Evolutionary conservation across 2,329 filamentous ascomycete species (phyloP).

Genomic region (Fusarium sp.): DNA sequence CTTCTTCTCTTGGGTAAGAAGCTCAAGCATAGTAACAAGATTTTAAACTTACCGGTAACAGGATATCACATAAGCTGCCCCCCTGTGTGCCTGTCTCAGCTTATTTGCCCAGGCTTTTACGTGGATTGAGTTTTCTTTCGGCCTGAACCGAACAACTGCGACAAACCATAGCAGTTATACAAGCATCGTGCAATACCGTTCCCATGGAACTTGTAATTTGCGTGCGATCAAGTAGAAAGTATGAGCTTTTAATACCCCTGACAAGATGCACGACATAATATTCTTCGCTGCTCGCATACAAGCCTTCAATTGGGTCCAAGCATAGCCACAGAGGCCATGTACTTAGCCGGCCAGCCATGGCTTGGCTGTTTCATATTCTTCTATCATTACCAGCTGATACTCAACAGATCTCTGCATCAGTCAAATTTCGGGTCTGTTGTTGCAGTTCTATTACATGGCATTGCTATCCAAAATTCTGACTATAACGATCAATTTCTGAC

Average conservation of each 20-base stretch:
- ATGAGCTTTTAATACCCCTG: conserved; percentile 4
- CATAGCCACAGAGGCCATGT: conserved; percentile 14
- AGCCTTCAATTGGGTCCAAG: neutral
- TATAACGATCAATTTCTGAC: neutral
- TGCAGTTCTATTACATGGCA: neutral
- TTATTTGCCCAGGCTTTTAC: conserved; percentile 19
- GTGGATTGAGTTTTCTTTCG: conserved; percentile 21
- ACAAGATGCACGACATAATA: conserved; percentile 3
- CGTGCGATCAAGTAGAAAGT: neutral
- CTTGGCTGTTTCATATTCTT: conserved; percentile 13
- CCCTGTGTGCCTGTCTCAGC: conserved; percentile 14
- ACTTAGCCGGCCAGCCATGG: neutral
- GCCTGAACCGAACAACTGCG: conserved; percentile 33
- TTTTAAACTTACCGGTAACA: neutral
- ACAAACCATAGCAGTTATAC: conserved; percentile 23
- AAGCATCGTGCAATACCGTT: conserved; percentile 31
- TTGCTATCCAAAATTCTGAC: neutral
- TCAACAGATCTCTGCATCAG: neutral
- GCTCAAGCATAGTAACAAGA: conserved; percentile 3
- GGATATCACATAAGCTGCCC: neutral
- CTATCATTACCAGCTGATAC: neutral
- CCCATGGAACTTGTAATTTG: conserved; percentile 13
- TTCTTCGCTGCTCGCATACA: neutral
- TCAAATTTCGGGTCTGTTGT: neutral
- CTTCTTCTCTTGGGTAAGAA: conserved; percentile 1